Base-by-base conservation (phyloP, 345 rosid species). In the Eucalyptus marginata region DNA sequence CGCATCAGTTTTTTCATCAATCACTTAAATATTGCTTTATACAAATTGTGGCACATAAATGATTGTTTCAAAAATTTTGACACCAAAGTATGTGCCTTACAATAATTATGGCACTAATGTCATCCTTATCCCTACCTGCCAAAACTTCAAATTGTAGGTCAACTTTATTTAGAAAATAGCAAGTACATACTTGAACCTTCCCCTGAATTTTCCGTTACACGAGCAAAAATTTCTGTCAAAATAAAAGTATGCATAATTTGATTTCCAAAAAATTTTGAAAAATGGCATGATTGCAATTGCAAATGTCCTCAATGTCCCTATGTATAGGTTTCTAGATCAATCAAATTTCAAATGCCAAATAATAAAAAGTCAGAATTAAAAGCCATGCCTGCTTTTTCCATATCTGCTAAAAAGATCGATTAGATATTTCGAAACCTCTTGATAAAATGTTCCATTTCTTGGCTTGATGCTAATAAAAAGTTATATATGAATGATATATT, bases 341-440 rank as follows among this genome's bases (percentile, higher is more conserved):
- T 64, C 36, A n/a, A 64, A 64, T 64, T 64, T 64, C 20, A n/a
- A 62, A 62, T 62, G 17, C 14, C 33, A 62, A 62, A 13, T 12
- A 62, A 62, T 27, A 62, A 13, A 29, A 64, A n/a, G 18, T 64
- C 36, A 64, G 18, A 64, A 64, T 13, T 14, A n/a, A 7, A 64
- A 64, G 36, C 4, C 10, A 64, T 14, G 36, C 9, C 76, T 51
- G 54, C 54, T 16, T 64, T 64, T 64, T n/a, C 10, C 76, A 7
- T 64, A n/a, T 7, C 4, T n/a, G 36, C 20, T 3, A 7, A 14
- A n/a, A 64, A 14, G 36, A n/a, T 29, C 3, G 36, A 64, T n/a
- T 1, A 64, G 16, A n/a, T n/a, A n/a, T 64, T n/a, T 29, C 1
- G 20, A 64, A n/a, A 0, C 0, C 10, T 14, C 18, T n/a, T 13